Evolutionary conservation across 306 rosid genomes (phyloP), one percentile per base, ranked within the genome.

Genomic region (Pterocarpus santalinus): DNA sequence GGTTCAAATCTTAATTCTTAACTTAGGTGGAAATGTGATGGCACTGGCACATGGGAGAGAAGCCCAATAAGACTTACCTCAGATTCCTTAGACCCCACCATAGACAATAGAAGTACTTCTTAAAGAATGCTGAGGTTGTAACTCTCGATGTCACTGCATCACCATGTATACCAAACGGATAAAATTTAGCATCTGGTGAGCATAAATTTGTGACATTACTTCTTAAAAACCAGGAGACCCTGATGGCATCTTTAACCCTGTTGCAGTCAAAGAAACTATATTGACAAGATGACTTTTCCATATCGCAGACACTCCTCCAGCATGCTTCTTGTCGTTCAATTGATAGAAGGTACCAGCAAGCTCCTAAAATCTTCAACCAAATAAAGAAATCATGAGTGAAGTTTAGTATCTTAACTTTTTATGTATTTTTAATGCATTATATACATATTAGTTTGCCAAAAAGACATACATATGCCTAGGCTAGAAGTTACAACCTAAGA

Each of bases 291-390:
- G 82, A 65, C 32, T 72, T 79, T 68, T 89, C 88, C 69, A 71
- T 7, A 65, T 66, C 68, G 49, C 99, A 95, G 0, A 84, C 91
- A 33, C 87, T 86, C 90, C 90, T 91, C 98, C 98, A 95, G 69
- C 98, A 95, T 41, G 97, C 92, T 87, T 95, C 99, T 83, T 93
- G 93, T 70, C 99, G 84, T 73, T 93, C 98, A 3, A 92, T 73
- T 11, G 97, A 87, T 75, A 93, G 89, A 82, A 93, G 94, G 85
- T 95, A 95, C 97, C 98, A 95, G 70, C 93, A 91, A 84, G 98
- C 94, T 78, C 97, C 99, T 86, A 93, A 83, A 91, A 92, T 88
- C 99, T 92, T 78, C 85, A 46, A 63, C 70, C 62, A 69, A 47
- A 56, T 8, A 64, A 15, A 30, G 2, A 55, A 49, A 36, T 44